Evolutionary conservation across 345 rosid genomes (phyloP), one percentile per base, ranked within the genome.

Genomic region (Bruguiera sexangula): DNA sequence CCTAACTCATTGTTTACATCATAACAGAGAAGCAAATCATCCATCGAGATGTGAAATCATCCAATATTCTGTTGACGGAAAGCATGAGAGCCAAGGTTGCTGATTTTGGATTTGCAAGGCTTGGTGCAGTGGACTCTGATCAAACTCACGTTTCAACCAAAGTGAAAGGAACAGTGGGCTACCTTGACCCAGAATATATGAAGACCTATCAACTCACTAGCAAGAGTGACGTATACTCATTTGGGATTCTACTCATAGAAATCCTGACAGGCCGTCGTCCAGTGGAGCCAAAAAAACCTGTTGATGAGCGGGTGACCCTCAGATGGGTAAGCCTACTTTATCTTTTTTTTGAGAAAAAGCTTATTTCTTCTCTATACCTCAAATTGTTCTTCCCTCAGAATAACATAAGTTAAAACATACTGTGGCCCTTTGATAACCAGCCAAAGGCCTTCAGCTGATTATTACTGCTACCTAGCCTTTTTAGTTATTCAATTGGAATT

Each of bases 101-200:
- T 6, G 96, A 95, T 80, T 95, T 95, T 64, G 99, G 99, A 59
- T 95, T 95, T 55, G 97, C 97, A 53, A 86, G 88, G 80, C 80
- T 84, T n/a, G 97, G 96, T 56, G 82, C 91, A 0, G 66, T 83
- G 65, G 89, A 93, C 24, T 8, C 88, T 9, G 91, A 89, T 65
- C 83, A 82, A 11, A 88, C 97, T 60, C 96, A 95, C 61, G 79
- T 95, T 65, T 86, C 91, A 62, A 92, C 98, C 50, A 85, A 92
- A 85, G 92, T 92, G 72, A 95, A 87, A 81, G 99, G 99, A 74
- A 95, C 99, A 19, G 82, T 95, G 46, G 98, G 99, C 71, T 95
- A 95, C 77, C 92, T 95, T 3, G 99, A 95, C 73, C 99, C 99
- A 0, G 98, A 90, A 79, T 95, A 95, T 76, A 92, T 95, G 99